Base-by-base conservation (phyloP, 352 stramenopile genomes). In the Aphanomyces stellatus region DNA sequence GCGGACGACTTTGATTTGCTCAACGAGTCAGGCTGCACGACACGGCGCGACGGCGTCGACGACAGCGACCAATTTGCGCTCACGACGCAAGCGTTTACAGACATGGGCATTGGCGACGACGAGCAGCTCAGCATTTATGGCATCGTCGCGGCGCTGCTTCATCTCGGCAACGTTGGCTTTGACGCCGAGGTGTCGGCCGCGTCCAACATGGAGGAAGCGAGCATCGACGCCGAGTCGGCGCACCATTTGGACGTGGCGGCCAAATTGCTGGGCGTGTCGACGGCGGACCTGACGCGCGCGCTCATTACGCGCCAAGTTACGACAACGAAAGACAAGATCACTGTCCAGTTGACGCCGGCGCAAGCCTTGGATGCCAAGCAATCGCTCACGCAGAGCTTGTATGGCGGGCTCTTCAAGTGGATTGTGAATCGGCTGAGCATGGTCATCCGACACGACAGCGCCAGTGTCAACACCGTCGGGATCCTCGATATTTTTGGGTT, bases 321-420 rank as follows among this genome's bases (percentile, higher is more conserved):
- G 51, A 96, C 96, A 8, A 77, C 92, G 2, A 85, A 90, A 33
- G 95, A 98, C 59, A 72, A 87, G 27, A 83, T 98, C 69, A 85
- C 87, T 24, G 74, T 96, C 13, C 80, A 88, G 51, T 75, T 88
- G 53, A 90, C 74, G 33, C 71, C 79, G 0, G 79, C 78, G 17
- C 86, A 93, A 62, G 81, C 74, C 53, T 90, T 88, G 31, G 96
- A 98, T 62, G 93, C 93, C 7, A 87, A 88, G 31, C 88, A 97
- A 63, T 97, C 96, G 0, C 78, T 99, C 1, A 92, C 95, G 13
- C 99, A 99, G 72, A 88, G 94, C 11, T 93, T 98, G 10, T 99
- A 99, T 70, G 91, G 88, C 6, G 85, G 89, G 2, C 76, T 99
- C 1, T 99, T 99, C 76, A 86, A 90, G 31, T 98, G 91, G 79